Conservation (phyloP, 192 early-diverging fungal species). For the Gamsiella multidivaricata region DNA sequence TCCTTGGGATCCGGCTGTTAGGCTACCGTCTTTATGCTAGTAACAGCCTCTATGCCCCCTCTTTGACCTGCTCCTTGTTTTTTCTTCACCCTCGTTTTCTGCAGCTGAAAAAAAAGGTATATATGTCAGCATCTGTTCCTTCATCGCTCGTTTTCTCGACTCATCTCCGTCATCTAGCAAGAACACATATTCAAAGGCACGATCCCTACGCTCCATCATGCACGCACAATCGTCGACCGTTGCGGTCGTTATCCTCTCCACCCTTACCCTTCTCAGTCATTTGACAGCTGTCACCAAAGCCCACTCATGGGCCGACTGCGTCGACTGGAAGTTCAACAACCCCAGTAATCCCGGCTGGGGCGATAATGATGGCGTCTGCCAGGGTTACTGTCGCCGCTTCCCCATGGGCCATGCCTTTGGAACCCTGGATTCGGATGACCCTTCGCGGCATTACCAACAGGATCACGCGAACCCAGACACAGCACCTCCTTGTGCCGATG, state of each 20-base stretch:
- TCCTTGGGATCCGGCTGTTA: too few species aligned
- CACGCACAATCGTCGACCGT: constrained; percentile 5
- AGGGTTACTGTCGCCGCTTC: constrained; percentile 27
- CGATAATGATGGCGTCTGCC: constrained; percentile 12
- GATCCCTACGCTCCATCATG: too few species aligned
- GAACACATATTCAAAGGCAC: too few species aligned
- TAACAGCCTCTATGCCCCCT: too few species aligned
- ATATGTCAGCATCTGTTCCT: too few species aligned
- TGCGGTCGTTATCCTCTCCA: constrained; percentile 1
- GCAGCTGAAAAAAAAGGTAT: not conserved
- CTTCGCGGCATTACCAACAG: constrained; percentile 37
- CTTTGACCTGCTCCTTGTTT: not conserved
- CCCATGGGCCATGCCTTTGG: constrained; percentile 5
- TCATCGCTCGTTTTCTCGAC: too few species aligned
- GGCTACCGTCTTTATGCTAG: too few species aligned
- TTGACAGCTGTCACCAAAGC: not conserved
- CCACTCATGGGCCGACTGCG: constrained; percentile 41
- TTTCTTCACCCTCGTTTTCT: not conserved
- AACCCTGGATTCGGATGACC: constrained; percentile 18
- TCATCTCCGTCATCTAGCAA: too few species aligned
- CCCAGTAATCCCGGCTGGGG: not conserved
- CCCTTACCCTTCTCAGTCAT: constrained; percentile 7
- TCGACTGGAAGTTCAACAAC: constrained; percentile 21
- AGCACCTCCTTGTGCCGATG: constrained; percentile 15
- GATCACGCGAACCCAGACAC: not conserved